Percentiles rank a stretch among this genome's conserved stretches.
phyloP scores from a whole-genome alignment of 106 monocot genomes.

The Dioscorea zingiberensis region DNA sequence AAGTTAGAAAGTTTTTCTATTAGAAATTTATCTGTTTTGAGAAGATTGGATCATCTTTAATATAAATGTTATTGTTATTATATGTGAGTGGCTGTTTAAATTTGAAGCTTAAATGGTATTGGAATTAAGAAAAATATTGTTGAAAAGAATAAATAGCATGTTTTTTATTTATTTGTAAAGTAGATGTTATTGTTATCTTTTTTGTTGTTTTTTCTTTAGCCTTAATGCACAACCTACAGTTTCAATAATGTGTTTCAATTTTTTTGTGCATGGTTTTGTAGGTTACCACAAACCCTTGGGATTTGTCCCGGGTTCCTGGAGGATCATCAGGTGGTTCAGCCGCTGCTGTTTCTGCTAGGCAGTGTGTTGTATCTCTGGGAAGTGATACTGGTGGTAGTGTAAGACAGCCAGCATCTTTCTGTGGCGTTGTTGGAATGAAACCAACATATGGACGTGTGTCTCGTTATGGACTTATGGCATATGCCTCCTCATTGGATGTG shows the following conservation, averaged over 20 bases:
- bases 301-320: conserved; percentile 88
- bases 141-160: too few relatives aligned
- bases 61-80: too few relatives aligned
- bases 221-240: neutral
- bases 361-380: conserved; percentile 82
- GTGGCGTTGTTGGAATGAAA: conserved; percentile 92
- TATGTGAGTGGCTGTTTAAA: too few relatives aligned
- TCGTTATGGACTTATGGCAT: conserved; percentile 91
- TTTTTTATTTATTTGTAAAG: too few relatives aligned
- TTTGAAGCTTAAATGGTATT: too few relatives aligned
- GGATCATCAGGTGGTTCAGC: conserved; percentile 98
- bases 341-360: conserved; percentile 86
- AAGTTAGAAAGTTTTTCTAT: too few relatives aligned
- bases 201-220: too few relatives aligned
- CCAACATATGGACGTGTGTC: conserved; percentile 96
- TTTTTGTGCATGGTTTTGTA: conserved; percentile 12
- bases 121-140: too few relatives aligned
- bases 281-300: conserved; percentile 98
- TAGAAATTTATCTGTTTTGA: too few relatives aligned
- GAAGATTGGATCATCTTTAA: too few relatives aligned
- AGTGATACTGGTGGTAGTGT: conserved; percentile 98
- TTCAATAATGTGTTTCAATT: neutral
- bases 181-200: too few relatives aligned
- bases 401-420: conserved; percentile 96
- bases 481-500: conserved; percentile 94